Conservation (phyloP, 176 grass and related monocot species). For the Musa schizocarpa region DNA sequence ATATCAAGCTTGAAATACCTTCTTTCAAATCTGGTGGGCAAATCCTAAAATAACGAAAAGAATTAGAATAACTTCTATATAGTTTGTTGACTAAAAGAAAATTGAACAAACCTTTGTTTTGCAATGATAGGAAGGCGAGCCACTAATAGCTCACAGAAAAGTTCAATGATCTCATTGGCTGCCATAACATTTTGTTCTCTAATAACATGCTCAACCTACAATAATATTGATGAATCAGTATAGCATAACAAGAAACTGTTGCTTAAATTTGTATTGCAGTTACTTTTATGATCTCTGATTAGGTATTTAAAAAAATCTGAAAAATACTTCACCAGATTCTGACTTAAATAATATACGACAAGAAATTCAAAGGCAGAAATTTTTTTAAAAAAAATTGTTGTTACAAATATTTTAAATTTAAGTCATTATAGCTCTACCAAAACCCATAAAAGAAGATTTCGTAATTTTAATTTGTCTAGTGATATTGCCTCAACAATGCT, state of each 20-base stretch:
- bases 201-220: conserved; percentile 96
- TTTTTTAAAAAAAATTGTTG: too few species aligned
- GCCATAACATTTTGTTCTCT: conserved; percentile 88
- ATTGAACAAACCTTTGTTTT: conserved; percentile 60
- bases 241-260: neutral
- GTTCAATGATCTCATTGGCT: conserved; percentile 84
- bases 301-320: too few species aligned
- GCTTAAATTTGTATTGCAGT: too few species aligned
- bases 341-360: too few species aligned
- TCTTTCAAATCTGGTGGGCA: conserved; percentile 89
- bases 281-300: too few species aligned
- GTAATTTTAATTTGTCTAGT: too few species aligned
- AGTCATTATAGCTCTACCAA: too few species aligned
- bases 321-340: too few species aligned
- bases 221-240: neutral
- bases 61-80: conserved; percentile 17
- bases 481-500: too few species aligned
- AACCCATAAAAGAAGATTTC: too few species aligned
- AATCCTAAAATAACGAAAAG: conserved; percentile 37
- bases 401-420: too few species aligned
- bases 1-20: conserved; percentile 95
- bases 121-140: conserved; percentile 73
- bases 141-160: conserved; percentile 93
- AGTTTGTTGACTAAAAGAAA: conserved; percentile 3
- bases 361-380: too few species aligned